Evolutionary conservation across 1,284 basidiomycete genomes (phyloP).

Genomic region (Puccinia coronata): DNA sequence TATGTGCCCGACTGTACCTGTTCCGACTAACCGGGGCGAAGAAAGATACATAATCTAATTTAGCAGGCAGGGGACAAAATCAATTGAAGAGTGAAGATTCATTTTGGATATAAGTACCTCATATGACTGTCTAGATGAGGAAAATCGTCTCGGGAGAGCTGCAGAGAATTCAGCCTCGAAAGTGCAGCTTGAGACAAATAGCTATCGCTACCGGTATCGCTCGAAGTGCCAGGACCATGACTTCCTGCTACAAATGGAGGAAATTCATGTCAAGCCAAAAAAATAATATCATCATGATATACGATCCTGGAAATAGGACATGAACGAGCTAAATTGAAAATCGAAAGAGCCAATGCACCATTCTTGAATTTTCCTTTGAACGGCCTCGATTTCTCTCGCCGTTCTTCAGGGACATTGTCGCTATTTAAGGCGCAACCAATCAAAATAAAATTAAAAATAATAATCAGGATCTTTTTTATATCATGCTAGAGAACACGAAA

Average conservation of each 20-base stretch:
- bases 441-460: neutral
- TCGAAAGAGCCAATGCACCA: neutral
- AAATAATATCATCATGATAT: neutral
- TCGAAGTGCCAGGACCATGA: slow-evolving; percentile 17
- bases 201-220: slow-evolving; percentile 16
- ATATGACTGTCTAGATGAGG: neutral
- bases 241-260: neutral
- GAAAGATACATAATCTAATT: neutral
- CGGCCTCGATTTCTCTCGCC: neutral
- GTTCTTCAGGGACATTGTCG: neutral
- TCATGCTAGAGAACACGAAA: neutral
- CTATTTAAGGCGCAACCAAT: neutral
- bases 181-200: slow-evolving; percentile 14
- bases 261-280: neutral
- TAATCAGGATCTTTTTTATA: no score
- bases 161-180: neutral
- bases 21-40: neutral
- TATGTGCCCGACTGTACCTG: slow-evolving; percentile 16
- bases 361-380: slow-evolving; percentile 4
- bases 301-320: neutral
- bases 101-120: neutral
- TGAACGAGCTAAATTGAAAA: neutral
- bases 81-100: neutral
- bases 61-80: neutral
- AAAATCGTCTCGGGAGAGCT: neutral